Conservation (phyloP, 2,329 filamentous ascomycete genomes). For the Colletotrichum sp. region DNA sequence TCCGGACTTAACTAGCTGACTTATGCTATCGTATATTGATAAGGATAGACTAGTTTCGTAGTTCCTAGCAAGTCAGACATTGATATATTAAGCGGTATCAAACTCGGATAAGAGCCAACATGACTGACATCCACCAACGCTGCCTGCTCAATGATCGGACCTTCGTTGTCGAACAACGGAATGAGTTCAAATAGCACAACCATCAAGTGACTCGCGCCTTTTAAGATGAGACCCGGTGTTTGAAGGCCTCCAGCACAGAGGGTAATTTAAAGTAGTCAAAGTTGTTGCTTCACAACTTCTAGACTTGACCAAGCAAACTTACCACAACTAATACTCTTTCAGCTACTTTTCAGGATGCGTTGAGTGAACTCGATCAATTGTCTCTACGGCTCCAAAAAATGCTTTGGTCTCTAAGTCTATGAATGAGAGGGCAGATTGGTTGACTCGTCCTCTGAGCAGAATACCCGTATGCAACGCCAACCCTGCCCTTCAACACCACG, state of each 20-base stretch:
- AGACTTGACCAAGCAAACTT: not conserved
- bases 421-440: not conserved
- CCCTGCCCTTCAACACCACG: not conserved
- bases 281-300: not conserved
- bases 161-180: not conserved
- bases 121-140: not conserved
- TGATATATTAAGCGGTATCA: not conserved
- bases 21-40: accelerated
- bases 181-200: not conserved
- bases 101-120: not conserved
- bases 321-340: accelerated
- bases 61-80: not conserved
- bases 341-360: not conserved
- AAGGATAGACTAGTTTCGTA: accelerated
- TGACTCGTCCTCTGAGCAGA: not conserved
- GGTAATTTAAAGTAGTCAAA: not conserved
- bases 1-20: accelerated
- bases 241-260: not conserved
- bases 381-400: not conserved
- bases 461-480: not conserved
- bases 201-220: not conserved
- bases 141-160: not conserved
- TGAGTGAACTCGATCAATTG: not conserved
- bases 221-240: not conserved
- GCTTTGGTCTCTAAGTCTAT: not conserved